Percentiles rank a stretch among this genome's conserved stretches.
phyloP scores from a whole-genome alignment of 148 eudicot genomes.

The Rhododendron ovatum region DNA sequence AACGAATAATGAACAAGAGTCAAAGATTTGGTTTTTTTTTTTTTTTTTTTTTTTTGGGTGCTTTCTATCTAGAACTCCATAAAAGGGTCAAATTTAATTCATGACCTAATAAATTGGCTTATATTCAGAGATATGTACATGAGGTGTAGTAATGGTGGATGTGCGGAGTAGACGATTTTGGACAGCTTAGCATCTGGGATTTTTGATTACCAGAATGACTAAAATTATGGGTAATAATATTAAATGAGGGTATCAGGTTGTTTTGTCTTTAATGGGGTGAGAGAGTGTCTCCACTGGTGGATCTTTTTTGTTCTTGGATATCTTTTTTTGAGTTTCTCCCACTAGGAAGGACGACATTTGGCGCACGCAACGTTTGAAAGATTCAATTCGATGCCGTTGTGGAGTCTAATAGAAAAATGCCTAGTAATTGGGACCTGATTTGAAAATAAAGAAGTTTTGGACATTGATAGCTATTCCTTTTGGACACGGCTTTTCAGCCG shows the following conservation, averaged over 20 bases:
- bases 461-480: neutral
- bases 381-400: neutral
- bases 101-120: neutral
- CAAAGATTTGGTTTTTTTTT: neutral
- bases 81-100: neutral
- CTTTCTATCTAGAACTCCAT: neutral
- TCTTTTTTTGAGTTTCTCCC: neutral
- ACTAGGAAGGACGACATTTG: neutral
- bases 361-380: constrained; percentile 9
- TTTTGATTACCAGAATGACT: neutral
- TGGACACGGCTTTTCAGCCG: neutral
- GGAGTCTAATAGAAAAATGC: neutral
- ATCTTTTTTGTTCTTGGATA: neutral
- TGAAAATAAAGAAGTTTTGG: neutral
- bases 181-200: neutral
- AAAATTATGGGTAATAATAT: neutral
- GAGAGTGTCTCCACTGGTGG: neutral
- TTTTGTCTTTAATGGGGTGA: neutral
- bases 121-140: neutral
- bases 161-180: neutral
- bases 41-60: neutral
- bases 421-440: neutral
- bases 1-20: constrained; percentile 1
- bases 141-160: neutral
- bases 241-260: neutral